Evolutionary conservation across 352 stramenopile genomes (phyloP), one percentile per base, ranked within the genome.

Genomic region (Phytophthora litchii): DNA sequence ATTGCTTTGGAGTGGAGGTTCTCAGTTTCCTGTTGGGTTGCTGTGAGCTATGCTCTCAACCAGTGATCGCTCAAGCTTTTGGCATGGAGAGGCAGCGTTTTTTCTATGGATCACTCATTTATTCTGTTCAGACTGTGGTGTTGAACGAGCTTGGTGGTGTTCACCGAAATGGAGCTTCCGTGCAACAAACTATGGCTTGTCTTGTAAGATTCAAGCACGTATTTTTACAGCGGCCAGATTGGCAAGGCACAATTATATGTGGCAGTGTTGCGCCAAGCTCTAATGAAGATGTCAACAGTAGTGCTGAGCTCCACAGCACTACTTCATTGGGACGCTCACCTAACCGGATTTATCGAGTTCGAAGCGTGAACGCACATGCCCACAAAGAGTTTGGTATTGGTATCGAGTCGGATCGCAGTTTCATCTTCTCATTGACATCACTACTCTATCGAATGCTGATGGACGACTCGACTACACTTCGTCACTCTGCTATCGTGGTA

Each of bases 321-420:
- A 13, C 11, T 21, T 21, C 37, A 41, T 52, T 46, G 13, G 60
- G 40, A 35, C 54, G 45, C 5, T 25, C 34, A 17, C 2, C 34
- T 51, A 37, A 50, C 4, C 55, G 60, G 2, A 34, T 86, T 16
- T 76, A 74, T 29, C 73, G 77, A 16, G 84, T 88, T 64, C 70
- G 78, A 8, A 86, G 65, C 43, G 55, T 89, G 0, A 74, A 61
- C 29, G 66, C 71, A 9, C 79, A 65, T 16, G 40, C 64, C 2
- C 74, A 83, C 50, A 90, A 88, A 61, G 82, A 92, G 34, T 90
- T 90, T 52, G 69, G 74, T 2, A 61, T 94, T 44, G 84, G 84
- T 8, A 60, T 64, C 0, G 84, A 92, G 43, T 89, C 82, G 0
- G 84, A 94, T 57, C 76, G 80, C 19, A 87, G 68, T 40, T 94